These are phyloP conservation scores for Phallus indusiatus DNA, from an alignment of 768 basidiomycete species.

Conservation along the genomic window DNA sequence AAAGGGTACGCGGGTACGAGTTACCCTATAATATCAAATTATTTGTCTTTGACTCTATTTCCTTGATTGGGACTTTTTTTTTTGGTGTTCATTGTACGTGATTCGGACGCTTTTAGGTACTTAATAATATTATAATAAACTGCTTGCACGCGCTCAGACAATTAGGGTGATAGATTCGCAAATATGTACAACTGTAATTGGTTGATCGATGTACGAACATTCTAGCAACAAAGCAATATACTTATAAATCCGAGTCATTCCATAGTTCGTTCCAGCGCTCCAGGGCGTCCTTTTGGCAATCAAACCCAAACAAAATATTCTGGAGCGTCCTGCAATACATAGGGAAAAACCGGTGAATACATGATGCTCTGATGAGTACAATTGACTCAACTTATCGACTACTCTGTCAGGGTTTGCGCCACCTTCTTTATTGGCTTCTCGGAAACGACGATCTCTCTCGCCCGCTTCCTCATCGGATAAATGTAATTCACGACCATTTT, in stretches of 20 bases:
- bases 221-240: no score
- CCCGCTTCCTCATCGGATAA: neutral
- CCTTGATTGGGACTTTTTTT: neutral
- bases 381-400: neutral
- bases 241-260: neutral
- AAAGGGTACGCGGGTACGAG: no score
- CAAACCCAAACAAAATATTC: neutral
- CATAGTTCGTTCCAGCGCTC: neutral
- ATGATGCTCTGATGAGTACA: neutral
- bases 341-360: neutral
- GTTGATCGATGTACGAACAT: no score
- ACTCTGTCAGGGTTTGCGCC: neutral
- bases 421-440: conserved; percentile 5
- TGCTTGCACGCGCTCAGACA: no score
- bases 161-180: no score
- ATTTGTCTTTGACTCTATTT: neutral
- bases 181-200: no score
- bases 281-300: neutral
- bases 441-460: conserved; percentile 1
- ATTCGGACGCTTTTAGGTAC: no score
- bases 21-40: neutral
- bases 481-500: conserved; percentile 1
- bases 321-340: neutral
- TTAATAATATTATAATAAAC: no score
- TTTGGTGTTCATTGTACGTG: no score